Evolutionary conservation across 2,329 filamentous ascomycete species (phyloP).

Genomic region (Sordariomycetes sp.): DNA sequence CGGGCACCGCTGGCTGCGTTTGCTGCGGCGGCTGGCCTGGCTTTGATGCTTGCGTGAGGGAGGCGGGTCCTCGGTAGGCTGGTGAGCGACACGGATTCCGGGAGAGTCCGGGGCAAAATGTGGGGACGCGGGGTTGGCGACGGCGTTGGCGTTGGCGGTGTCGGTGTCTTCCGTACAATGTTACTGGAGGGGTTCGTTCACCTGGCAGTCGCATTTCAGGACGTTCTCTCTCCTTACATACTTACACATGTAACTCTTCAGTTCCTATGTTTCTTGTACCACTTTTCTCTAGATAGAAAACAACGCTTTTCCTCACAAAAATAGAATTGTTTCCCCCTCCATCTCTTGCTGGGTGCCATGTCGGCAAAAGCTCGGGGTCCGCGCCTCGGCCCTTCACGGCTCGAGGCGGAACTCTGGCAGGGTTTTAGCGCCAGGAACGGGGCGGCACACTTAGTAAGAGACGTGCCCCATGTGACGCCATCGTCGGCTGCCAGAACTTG

Average conservation of each 20-base stretch:
- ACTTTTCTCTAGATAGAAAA: too few relatives aligned
- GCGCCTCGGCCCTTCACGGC: not conserved
- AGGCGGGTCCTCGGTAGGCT: not conserved
- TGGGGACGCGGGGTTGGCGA: too few relatives aligned
- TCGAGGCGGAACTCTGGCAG: not conserved
- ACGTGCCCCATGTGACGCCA: not conserved
- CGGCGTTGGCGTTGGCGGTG: too few relatives aligned
- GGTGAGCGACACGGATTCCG: not conserved
- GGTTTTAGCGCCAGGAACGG: not conserved
- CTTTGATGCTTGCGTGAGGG: not conserved
- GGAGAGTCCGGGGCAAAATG: too few relatives aligned
- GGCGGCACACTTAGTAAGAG: not conserved
- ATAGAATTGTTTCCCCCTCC: not conserved
- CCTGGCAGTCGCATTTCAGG: too few relatives aligned
- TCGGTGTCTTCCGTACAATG: too few relatives aligned
- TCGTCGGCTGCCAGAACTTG: not conserved
- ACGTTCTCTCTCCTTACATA: too few relatives aligned
- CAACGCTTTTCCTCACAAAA: too few relatives aligned
- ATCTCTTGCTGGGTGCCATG: not conserved
- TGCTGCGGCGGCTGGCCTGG: not conserved
- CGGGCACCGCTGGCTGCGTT: not conserved
- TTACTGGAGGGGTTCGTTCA: too few relatives aligned
- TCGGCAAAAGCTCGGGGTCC: conserved; percentile 3
- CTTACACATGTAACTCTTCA: too few relatives aligned
- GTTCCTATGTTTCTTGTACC: too few relatives aligned